Conservation (phyloP, 2,329 filamentous ascomycete species). For the Colletotrichum zoysiae region DNA sequence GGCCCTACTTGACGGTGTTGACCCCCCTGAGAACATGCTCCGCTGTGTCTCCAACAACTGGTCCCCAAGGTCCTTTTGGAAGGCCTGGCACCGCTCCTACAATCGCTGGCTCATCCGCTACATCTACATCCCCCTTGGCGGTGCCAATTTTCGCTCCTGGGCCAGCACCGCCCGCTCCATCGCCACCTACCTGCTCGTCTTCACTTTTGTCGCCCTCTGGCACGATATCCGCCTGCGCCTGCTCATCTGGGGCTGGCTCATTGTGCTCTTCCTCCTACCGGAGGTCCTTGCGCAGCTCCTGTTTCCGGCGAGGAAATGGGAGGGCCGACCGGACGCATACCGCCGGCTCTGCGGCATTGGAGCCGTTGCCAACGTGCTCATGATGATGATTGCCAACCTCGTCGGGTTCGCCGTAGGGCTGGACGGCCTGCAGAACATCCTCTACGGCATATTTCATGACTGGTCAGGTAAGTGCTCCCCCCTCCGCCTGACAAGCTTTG, state of each 20-base stretch:
- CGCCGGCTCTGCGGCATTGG: constrained; percentile 85
- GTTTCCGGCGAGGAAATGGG: constrained; percentile 82
- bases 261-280: constrained; percentile 93
- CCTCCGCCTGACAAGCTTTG: neutral
- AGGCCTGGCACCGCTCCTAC: constrained; percentile 93
- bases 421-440: constrained; percentile 84
- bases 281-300: constrained; percentile 79
- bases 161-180: constrained; percentile 68
- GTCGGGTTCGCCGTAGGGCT: constrained; percentile 95
- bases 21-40: constrained; percentile 98
- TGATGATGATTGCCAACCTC: constrained; percentile 96
- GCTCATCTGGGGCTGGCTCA: constrained; percentile 96
- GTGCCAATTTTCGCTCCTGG: constrained; percentile 65
- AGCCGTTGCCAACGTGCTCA: constrained; percentile 84
- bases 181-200: constrained; percentile 84
- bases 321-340: constrained; percentile 76
- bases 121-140: constrained; percentile 92
- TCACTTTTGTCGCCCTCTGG: constrained; percentile 98
- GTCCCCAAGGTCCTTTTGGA: constrained; percentile 92
- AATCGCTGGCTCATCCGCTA: constrained; percentile 96
- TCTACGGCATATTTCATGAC: constrained; percentile 80
- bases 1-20: constrained; percentile 89
- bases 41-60: constrained; percentile 97
- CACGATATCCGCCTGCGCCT: constrained; percentile 94
- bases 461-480: constrained; percentile 68